These are phyloP conservation scores for Rhizopogon sp. DNA, from an alignment of 768 basidiomycete species.

Conservation along the genomic window DNA sequence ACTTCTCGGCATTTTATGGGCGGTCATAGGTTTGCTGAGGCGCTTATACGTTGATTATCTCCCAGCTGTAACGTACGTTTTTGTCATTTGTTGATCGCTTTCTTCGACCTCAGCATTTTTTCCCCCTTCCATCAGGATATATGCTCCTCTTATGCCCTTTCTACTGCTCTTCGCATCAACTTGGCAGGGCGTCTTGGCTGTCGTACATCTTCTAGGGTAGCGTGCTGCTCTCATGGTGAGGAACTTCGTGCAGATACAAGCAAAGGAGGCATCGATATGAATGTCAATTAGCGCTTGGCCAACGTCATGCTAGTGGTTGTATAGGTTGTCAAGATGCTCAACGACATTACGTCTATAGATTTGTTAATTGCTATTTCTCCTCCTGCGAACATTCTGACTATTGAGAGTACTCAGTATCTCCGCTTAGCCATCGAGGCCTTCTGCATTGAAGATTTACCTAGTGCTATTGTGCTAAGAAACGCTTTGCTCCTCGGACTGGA, in stretches of 20 bases:
- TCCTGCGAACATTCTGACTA: slow-evolving; percentile 7
- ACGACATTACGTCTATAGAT: slow-evolving; percentile 24
- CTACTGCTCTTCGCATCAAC: slow-evolving; percentile 14
- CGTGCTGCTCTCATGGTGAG: slow-evolving; percentile 60
- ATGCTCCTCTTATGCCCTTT: slow-evolving; percentile 42
- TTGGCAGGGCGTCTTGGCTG: slow-evolving; percentile 33
- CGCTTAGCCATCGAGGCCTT: slow-evolving; percentile 44
- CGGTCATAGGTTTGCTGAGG: slow-evolving; percentile 72
- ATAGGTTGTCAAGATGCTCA: slow-evolving; percentile 47
- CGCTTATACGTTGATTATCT: slow-evolving; percentile 59
- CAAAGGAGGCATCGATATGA: slow-evolving; percentile 38
- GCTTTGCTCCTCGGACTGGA: slow-evolving; percentile 76
- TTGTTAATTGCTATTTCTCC: slow-evolving; percentile 12
- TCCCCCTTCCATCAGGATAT: slow-evolving; percentile 30
- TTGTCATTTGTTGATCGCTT: slow-evolving; percentile 18
- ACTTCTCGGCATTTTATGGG: slow-evolving; percentile 66
- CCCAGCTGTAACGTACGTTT: slow-evolving; percentile 55
- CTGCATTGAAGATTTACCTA: slow-evolving; percentile 51
- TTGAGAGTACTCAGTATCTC: slow-evolving; percentile 45
- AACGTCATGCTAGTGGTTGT: slow-evolving; percentile 59
- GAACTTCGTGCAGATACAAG: slow-evolving; percentile 30
- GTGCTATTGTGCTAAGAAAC: slow-evolving; percentile 65
- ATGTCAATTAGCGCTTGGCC: slow-evolving; percentile 51
- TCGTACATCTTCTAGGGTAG: slow-evolving; percentile 53
- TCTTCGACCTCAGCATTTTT: slow-evolving; percentile 36